A percentile compares a stretch with the other conserved stretches of the same genome.
Evolutionary conservation across 228 moss, liverwort and hornwort genomes (phyloP).

Genomic region (Sphagnum magellanicum): DNA sequence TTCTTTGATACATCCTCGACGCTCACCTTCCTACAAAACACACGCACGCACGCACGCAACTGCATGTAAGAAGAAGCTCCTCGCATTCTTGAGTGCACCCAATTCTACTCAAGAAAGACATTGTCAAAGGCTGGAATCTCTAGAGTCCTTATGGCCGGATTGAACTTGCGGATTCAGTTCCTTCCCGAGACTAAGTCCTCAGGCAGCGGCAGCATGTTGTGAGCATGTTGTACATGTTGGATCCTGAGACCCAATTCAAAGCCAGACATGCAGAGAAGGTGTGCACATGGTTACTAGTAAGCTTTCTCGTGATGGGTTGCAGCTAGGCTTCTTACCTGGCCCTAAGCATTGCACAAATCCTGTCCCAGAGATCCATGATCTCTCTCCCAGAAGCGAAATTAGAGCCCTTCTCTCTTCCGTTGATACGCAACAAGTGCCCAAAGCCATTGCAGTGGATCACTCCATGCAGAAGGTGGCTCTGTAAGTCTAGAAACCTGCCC

Average conservation of each 20-base stretch:
- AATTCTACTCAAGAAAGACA: neutral
- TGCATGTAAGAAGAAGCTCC: too few relatives aligned
- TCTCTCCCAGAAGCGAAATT: constrained; percentile 90
- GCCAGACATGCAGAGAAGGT: neutral
- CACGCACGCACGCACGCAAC: neutral
- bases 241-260: neutral
- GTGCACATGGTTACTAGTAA: too few relatives aligned
- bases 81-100: neutral
- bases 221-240: neutral
- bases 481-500: constrained; percentile 76
- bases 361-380: constrained; percentile 99
- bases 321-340: constrained; percentile 51
- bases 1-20: constrained; percentile 97
- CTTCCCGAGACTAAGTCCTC: too few relatives aligned
- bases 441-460: constrained; percentile 97
- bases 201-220: too few relatives aligned
- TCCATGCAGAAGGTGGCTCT: constrained; percentile 97
- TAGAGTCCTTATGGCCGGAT: too few relatives aligned
- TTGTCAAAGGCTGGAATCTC: neutral
- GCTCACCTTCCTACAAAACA: constrained; percentile 75
- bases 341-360: constrained; percentile 94
- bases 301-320: neutral
- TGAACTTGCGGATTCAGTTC: too few relatives aligned
- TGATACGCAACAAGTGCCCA: constrained; percentile 91
- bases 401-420: constrained; percentile 93